phyloP scores from a whole-genome alignment of 73 alveolate species.

The Uronychia setigera region DNA sequence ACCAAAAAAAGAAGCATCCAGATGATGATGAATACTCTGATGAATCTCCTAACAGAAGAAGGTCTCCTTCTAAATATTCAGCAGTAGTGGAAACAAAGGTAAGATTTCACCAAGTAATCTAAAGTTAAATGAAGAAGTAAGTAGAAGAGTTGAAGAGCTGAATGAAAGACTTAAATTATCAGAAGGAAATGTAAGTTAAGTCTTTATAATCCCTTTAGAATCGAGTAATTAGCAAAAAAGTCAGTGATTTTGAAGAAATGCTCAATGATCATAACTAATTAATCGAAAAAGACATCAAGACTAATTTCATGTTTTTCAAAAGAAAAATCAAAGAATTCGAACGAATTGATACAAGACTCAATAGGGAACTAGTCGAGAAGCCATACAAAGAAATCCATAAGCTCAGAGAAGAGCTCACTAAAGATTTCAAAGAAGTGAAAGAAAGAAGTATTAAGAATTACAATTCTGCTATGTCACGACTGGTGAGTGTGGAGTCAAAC shows the following conservation, averaged over 20 bases:
- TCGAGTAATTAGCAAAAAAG: neutral
- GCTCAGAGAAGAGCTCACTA: conserved; percentile 4
- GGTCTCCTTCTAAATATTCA: neutral
- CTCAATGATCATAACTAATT: too few relatives aligned
- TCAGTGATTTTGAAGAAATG: neutral
- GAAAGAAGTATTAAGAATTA: neutral
- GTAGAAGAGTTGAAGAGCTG: conserved; percentile 4
- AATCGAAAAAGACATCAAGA: neutral
- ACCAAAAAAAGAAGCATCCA: too few relatives aligned
- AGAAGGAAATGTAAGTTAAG: too few relatives aligned
- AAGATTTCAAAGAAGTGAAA: neutral
- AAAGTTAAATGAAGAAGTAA: neutral
- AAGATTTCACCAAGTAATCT: neutral
- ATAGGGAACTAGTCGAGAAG: conserved; percentile 4
- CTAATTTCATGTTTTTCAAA: neutral
- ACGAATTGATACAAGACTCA: conserved; percentile 17
- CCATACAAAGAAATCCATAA: conserved; percentile 4
- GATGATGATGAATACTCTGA: neutral
- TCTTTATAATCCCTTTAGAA: neutral
- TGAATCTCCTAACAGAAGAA: conserved; percentile 25
- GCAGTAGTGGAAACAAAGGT: neutral
- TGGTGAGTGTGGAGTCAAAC: conserved; percentile 6
- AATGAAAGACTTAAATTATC: neutral
- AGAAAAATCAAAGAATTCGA: conserved; percentile 16
- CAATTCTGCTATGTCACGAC: neutral